Base-by-base conservation (phyloP, 306 rosid species). In the Malus fusca region DNA sequence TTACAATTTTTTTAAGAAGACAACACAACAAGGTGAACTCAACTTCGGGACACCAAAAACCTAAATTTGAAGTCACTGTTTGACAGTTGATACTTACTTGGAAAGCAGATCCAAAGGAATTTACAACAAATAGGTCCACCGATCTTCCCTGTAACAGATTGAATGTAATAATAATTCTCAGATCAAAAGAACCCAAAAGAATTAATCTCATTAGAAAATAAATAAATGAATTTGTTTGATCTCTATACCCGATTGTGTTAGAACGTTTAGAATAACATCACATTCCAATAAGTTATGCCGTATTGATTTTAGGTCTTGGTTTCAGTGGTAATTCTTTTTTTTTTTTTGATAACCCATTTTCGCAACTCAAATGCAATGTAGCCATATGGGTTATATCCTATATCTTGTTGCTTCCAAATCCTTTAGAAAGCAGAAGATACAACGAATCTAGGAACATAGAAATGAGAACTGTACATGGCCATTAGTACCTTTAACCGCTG, bases 61-160 rank as follows among this genome's bases (percentile, higher is more conserved):
- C 69, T 35, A 46, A 51, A 69, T 30, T 59, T 42, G 12, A 35
- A 78, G 6, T 14, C 53, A 14, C 28, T 35, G 55, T 30, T 65
- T 68, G 66, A 48, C 6, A 48, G 73, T 62, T 80, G 75, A 75
- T 72, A 77, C 93, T 71, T 83, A 93, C 98, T 81, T 93, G 97
- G 84, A 87, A 93, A 77, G 92, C 97, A 71, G 97, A 93, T 80
- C 98, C 98, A 21, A 84, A 91, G 25, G 98, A 91, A 86, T 91
- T 93, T 64, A 93, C 96, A 51, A 91, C 96, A 85, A 93, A 93
- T 62, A 93, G 80, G 82, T 93, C 98, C 44, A 91, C 82, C 2
- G 90, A 85, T 52, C 87, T 83, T 81, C 96, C 97, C 98, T 93
- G 84, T 73, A 87, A 68, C 46, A 81, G 76, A 83, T 31, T 19